A percentile compares a stretch with the other conserved stretches of the same genome.
Conservation (phyloP, 768 basidiomycete species). For the Mycena galopus region DNA sequence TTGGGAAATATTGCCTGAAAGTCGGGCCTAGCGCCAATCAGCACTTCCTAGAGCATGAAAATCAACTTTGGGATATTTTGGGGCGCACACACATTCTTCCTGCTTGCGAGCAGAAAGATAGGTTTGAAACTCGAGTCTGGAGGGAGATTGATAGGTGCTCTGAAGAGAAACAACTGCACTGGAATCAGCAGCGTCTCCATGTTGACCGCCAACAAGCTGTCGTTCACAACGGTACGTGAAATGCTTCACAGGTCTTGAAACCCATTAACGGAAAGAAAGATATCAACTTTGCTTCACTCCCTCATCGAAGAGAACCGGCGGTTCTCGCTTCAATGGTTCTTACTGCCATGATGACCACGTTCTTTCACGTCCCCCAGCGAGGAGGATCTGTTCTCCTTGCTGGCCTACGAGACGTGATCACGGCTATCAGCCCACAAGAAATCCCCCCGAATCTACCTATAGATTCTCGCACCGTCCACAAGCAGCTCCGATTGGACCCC, state of each 20-base stretch:
- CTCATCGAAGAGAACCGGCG: slow-evolving; percentile 10
- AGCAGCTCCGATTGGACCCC: slow-evolving; percentile 40
- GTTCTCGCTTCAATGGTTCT: slow-evolving; percentile 26
- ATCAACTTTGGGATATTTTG: background rate
- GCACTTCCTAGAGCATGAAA: background rate
- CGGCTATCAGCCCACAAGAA: background rate
- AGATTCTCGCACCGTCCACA: slow-evolving; percentile 32
- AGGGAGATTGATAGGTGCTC: slow-evolving; percentile 2
- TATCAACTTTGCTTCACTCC: background rate
- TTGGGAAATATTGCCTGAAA: background rate
- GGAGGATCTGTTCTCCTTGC: slow-evolving; percentile 40
- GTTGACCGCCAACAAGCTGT: background rate
- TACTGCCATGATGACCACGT: slow-evolving; percentile 37
- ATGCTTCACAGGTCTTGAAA: background rate
- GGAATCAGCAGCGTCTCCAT: slow-evolving; percentile 14
- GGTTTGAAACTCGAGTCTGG: background rate
- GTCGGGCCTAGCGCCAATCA: background rate
- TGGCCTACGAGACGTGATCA: slow-evolving; percentile 23
- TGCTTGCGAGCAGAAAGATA: background rate
- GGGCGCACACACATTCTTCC: background rate
- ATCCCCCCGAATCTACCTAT: slow-evolving; percentile 32
- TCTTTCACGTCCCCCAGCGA: slow-evolving; percentile 39
- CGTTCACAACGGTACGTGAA: slow-evolving; percentile 7
- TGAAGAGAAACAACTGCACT: slow-evolving; percentile 15
- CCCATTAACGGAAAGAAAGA: background rate